Percentiles rank a stretch among this genome's conserved stretches.
These are phyloP conservation scores for Aspergillus ochraceoroseus DNA, from an alignment of 2,329 filamentous ascomycete species.

Conservation along the genomic window DNA sequence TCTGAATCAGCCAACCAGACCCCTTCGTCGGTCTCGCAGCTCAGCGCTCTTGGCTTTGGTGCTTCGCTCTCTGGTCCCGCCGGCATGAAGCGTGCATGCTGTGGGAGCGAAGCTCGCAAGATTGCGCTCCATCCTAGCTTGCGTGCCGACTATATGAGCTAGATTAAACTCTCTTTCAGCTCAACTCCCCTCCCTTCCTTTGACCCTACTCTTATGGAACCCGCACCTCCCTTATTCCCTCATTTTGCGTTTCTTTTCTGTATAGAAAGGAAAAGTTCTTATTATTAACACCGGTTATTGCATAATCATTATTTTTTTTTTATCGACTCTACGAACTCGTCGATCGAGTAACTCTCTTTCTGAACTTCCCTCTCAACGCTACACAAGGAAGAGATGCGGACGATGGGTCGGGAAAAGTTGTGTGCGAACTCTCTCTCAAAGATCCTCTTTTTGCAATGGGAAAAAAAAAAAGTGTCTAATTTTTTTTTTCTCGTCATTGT, in stretches of 20 bases:
- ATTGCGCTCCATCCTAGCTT: conserved; percentile 34
- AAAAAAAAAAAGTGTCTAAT: conserved; percentile 29
- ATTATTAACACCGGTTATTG: conserved; percentile 14
- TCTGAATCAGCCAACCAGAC: conserved; percentile 20
- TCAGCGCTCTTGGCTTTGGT: conserved; percentile 22
- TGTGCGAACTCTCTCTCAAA: conserved; percentile 20
- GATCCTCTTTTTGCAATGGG: conserved; percentile 20
- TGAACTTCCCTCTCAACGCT: conserved; percentile 14
- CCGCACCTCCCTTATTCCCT: background rate
- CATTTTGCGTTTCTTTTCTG: conserved; percentile 23
- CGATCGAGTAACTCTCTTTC: conserved; percentile 20
- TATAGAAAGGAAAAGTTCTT: conserved; percentile 24
- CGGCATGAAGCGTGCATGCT: conserved; percentile 42
- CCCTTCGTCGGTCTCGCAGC: conserved; percentile 15
- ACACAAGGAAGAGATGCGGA: conserved; percentile 18
- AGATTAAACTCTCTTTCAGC: conserved; percentile 11
- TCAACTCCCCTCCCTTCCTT: conserved; percentile 7
- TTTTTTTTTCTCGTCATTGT: conserved; percentile 24
- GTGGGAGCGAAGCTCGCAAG: conserved; percentile 37
- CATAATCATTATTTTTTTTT: conserved; percentile 16
- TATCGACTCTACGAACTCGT: conserved; percentile 17
- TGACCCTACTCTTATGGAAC: conserved; percentile 1
- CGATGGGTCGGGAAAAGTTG: conserved; percentile 19
- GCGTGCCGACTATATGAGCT: conserved; percentile 30
- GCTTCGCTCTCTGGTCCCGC: conserved; percentile 33